phyloP scores from a whole-genome alignment of 2,329 filamentous ascomycete species.

The Neospermospora avenae region DNA sequence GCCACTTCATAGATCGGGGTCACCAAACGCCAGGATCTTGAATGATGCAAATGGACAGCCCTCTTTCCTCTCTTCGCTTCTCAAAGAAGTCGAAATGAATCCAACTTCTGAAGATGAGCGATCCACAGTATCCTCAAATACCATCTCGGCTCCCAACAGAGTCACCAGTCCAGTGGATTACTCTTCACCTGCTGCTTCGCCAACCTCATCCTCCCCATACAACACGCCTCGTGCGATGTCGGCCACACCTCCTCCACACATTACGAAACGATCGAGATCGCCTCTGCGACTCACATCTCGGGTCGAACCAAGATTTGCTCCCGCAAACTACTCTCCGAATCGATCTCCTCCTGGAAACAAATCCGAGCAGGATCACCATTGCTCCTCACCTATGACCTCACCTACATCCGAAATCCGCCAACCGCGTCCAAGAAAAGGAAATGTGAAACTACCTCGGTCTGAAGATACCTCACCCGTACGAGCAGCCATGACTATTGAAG shows the following conservation, averaged over 20 bases:
- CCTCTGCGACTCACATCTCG: conserved; percentile 67
- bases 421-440: conserved; percentile 32
- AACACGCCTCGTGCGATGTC: conserved; percentile 67
- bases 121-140: conserved; percentile 23
- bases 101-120: conserved; percentile 55
- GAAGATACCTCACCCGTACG: conserved; percentile 66
- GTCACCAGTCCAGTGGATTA: conserved; percentile 38
- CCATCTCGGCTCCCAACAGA: conserved; percentile 23
- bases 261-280: conserved; percentile 58
- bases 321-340: conserved; percentile 70
- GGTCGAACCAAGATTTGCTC: conserved; percentile 71
- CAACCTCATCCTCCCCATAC: conserved; percentile 59
- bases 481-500: conserved; percentile 66
- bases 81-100: conserved; percentile 80
- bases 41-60: conserved; percentile 51
- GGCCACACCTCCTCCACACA: conserved; percentile 65
- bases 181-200: conserved; percentile 66
- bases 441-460: conserved; percentile 34
- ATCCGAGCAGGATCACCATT: conserved; percentile 25
- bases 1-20: conserved; percentile 23
- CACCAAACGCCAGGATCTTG: conserved; percentile 27
- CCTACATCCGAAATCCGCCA: conserved; percentile 25
- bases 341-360: conserved; percentile 41
- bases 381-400: conserved; percentile 14
- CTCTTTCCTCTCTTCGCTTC: conserved; percentile 79